A percentile compares a stretch with the other conserved stretches of the same genome.
These are phyloP conservation scores for Quillaja saponaria DNA, from an alignment of 306 rosid genomes.

Conservation along the genomic window DNA sequence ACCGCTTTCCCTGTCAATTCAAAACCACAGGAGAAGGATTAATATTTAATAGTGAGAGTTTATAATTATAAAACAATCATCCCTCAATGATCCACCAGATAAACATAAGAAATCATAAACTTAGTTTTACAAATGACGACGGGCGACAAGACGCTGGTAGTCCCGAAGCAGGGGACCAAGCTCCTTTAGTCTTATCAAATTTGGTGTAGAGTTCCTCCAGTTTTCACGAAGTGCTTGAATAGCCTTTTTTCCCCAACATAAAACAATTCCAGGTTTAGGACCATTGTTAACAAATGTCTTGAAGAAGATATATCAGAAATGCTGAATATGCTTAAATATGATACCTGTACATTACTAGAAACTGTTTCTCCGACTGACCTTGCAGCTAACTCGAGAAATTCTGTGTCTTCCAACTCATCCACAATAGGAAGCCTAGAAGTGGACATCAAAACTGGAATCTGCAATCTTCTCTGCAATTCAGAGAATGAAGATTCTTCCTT, in stretches of 20 bases:
- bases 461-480: constrained; percentile 65
- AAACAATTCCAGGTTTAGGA: constrained; percentile 25
- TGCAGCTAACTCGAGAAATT: constrained; percentile 70
- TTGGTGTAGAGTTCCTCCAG: constrained; percentile 75
- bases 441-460: constrained; percentile 61
- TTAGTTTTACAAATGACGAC: constrained; percentile 53
- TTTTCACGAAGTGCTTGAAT: constrained; percentile 69
- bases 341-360: constrained; percentile 41
- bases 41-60: no score
- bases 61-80: no score
- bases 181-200: constrained; percentile 69
- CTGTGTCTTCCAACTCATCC: constrained; percentile 71
- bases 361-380: constrained; percentile 49
- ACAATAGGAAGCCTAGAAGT: constrained; percentile 53
- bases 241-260: constrained; percentile 40
- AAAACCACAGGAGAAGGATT: constrained; percentile 14
- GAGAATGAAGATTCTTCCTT: constrained; percentile 57
- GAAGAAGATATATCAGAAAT: constrained; percentile 17
- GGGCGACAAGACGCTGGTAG: constrained; percentile 67
- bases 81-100: background rate
- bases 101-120: no score
- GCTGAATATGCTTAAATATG: constrained; percentile 34
- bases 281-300: background rate
- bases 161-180: constrained; percentile 91
- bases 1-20: constrained; percentile 46